These are phyloP conservation scores for Mortierella polycephala DNA, from an alignment of 371 early-diverging fungal species.

Conservation along the genomic window DNA sequence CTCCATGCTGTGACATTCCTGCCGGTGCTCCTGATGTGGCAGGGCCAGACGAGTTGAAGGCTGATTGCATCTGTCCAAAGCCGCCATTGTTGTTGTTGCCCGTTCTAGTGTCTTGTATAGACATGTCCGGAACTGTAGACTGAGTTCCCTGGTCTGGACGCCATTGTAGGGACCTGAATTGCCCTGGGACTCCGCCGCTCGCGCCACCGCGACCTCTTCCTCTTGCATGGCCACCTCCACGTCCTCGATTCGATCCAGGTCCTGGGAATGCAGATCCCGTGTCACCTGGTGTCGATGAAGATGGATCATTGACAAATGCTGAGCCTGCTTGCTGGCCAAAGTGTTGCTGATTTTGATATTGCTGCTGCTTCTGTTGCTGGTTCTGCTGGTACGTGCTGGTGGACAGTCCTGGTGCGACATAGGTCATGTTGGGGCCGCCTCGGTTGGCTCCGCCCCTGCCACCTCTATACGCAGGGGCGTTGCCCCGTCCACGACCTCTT, in stretches of 20 bases:
- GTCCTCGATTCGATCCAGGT: constrained; percentile 14
- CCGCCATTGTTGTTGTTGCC: background rate
- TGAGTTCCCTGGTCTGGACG: constrained; percentile 17
- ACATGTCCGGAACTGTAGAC: constrained; percentile 1
- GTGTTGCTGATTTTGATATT: constrained; percentile 5
- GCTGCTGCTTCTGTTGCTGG: constrained; percentile 11
- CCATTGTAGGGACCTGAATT: constrained; percentile 36
- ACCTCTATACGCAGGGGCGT: constrained; percentile 15
- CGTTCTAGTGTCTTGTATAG: background rate
- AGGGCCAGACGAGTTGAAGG: background rate
- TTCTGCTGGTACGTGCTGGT: background rate
- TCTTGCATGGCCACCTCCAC: constrained; percentile 16
- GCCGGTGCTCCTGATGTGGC: background rate
- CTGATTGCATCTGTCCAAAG: background rate
- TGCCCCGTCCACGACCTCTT: constrained; percentile 29
- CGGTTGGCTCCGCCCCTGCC: constrained; percentile 17
- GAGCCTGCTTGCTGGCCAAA: background rate
- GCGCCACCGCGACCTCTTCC: constrained; percentile 33
- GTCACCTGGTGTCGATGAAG: background rate
- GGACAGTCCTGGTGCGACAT: constrained; percentile 28
- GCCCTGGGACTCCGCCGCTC: constrained; percentile 18
- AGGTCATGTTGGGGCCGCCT: constrained; percentile 27
- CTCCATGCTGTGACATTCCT: background rate
- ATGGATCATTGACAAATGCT: background rate
- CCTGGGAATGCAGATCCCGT: constrained; percentile 10